Percentiles rank a stretch among this genome's conserved stretches.
These are phyloP conservation scores for Pythium folliculosum DNA, from an alignment of 352 stramenopile species.

Conservation along the genomic window DNA sequence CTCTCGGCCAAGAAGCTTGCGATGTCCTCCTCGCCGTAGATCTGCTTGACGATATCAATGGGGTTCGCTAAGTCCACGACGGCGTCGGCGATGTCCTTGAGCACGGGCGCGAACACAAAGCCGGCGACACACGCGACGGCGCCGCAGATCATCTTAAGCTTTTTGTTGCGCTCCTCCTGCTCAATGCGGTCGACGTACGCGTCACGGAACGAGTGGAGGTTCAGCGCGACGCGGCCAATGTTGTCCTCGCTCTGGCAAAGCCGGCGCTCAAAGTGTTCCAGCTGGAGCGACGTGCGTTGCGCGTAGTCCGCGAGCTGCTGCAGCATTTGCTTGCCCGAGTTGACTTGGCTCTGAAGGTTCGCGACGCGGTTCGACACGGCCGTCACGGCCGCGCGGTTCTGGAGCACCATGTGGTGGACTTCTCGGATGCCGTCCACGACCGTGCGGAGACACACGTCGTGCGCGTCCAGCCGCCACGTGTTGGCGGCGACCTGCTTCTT, in stretches of 20 bases:
- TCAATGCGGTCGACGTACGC: neutral
- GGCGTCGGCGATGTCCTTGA: slow-evolving; percentile 26
- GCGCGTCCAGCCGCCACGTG: slow-evolving; percentile 12
- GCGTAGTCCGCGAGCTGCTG: neutral
- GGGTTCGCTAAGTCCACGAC: slow-evolving; percentile 26
- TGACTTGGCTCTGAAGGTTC: neutral
- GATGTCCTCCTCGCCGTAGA: slow-evolving; percentile 18
- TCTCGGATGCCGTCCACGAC: neutral
- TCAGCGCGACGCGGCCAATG: neutral
- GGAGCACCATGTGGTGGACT: neutral
- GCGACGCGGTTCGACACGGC: no score
- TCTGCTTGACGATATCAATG: slow-evolving; percentile 16
- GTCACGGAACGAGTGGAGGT: neutral
- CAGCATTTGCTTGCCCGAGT: neutral
- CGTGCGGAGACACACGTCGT: neutral
- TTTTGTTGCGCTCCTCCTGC: slow-evolving; percentile 21
- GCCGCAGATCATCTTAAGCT: slow-evolving; percentile 25
- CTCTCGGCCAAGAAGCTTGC: slow-evolving; percentile 11
- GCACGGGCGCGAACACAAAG: slow-evolving; percentile 26
- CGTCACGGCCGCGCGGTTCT: slow-evolving; percentile 4
- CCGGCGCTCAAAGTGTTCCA: neutral
- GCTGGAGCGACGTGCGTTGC: neutral
- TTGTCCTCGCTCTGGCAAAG: neutral
- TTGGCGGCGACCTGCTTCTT: slow-evolving; percentile 6
- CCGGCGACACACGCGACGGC: slow-evolving; percentile 21